Base-by-base conservation (phyloP, 1,284 basidiomycete genomes). In the Fereydounia khargensis region DNA sequence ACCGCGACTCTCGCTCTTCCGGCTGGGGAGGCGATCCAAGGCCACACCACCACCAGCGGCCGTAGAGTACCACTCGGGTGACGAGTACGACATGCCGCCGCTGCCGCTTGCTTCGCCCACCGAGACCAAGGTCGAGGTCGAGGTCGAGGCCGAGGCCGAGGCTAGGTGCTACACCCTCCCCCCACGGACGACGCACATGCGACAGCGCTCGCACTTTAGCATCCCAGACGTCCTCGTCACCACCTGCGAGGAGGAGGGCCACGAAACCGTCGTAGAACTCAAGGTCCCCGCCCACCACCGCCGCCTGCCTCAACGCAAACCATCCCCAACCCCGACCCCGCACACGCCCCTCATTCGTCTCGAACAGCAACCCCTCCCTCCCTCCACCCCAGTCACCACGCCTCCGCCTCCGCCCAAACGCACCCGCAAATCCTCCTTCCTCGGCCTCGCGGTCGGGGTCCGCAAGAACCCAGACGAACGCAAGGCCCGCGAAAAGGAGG, bases 221-320 rank as follows among this genome's bases (percentile, higher is more conserved):
- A 69, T 69, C 14, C 66, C 66, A 4, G 66, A 69, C 25, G 64
- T 69, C n/a, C 46, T 64, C 23, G 47, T 69, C 39, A 69, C 66
- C 22, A 43, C 61, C 0, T 52, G 52, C 44, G 65, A 65, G 18
- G 65, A 67, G 19, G 64, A 67, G 9, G 66, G 64, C 3, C 16
- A 69, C n/a, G 34, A 59, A 27, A 35, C 52, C 14, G 20, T 58
- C 22, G 53, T 67, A 27, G 52, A 69, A 36, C 17, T 67, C 19
- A 23, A 54, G 21, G 44, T 69, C 19, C 53, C 61, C 0, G 34
- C 53, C 16, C 45, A 47, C 38, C 57, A 67, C 23, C 50, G 64
- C 23, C 41, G 61, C 17, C 6, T 16, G 4, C 13, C 27, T 0
- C 50, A 50, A 39, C 20, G 46, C 16, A 43, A n/a, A n/a, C n/a